A percentile compares a stretch with the other conserved stretches of the same genome.
Conservation (phyloP, 2,329 filamentous ascomycete species). For the Zasmidium angulare region DNA sequence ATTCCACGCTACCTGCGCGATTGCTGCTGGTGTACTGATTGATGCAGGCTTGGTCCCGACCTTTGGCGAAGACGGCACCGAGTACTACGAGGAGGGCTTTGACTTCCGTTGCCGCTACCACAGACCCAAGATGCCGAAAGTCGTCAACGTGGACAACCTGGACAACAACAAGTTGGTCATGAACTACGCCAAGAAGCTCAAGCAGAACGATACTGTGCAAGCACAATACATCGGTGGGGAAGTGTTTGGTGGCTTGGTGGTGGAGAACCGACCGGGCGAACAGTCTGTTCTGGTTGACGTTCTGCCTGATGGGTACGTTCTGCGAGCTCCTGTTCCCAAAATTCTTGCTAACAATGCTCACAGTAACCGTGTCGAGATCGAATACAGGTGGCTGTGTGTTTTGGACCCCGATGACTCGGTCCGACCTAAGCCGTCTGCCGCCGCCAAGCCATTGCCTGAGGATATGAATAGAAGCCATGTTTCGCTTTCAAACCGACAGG, state of each 20-base stretch:
- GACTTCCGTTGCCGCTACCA: slow-evolving; percentile 96
- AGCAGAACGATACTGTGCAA: slow-evolving; percentile 76
- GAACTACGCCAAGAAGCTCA: slow-evolving; percentile 66
- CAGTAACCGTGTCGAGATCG: slow-evolving; percentile 73
- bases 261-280: slow-evolving; percentile 78
- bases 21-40: slow-evolving; percentile 86
- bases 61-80: slow-evolving; percentile 83
- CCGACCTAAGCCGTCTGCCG: slow-evolving; percentile 71
- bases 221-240: slow-evolving; percentile 81
- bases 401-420: slow-evolving; percentile 69
- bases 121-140: slow-evolving; percentile 80
- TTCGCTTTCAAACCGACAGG: slow-evolving; percentile 49
- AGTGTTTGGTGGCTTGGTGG: slow-evolving; percentile 84
- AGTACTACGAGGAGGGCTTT: slow-evolving; percentile 88
- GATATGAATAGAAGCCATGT: slow-evolving; percentile 47
- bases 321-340: not conserved
- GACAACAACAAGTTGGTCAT: slow-evolving; percentile 70
- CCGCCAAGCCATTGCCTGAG: slow-evolving; percentile 67
- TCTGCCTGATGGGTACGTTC: slow-evolving; percentile 75
- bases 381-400: slow-evolving; percentile 81
- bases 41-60: slow-evolving; percentile 84
- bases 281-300: slow-evolving; percentile 76
- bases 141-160: slow-evolving; percentile 56
- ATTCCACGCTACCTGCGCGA: slow-evolving; percentile 93
- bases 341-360: not conserved